Percentiles rank a stretch among this genome's conserved stretches.
Evolutionary conservation across 768 basidiomycete species (phyloP).

Genomic region (Podaxis pistillaris): DNA sequence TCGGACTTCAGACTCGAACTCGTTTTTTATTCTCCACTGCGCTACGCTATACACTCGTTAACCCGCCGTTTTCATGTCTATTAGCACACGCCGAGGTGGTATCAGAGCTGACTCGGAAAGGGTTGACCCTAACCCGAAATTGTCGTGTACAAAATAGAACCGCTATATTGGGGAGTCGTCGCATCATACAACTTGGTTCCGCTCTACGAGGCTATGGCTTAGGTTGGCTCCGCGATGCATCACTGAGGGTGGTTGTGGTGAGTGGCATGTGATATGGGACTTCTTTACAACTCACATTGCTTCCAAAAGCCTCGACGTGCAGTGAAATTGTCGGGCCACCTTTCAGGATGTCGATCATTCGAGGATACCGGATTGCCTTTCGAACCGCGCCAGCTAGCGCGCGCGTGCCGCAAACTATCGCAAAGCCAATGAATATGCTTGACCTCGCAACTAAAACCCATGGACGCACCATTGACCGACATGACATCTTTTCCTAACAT

Average conservation of each 20-base stretch:
- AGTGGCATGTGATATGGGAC: background rate
- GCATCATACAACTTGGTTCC: background rate
- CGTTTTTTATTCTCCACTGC: too few species aligned
- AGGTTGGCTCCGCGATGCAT: background rate
- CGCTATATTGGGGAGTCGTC: background rate
- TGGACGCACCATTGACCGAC: slow-evolving; percentile 44
- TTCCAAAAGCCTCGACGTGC: slow-evolving; percentile 45
- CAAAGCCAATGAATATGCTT: background rate
- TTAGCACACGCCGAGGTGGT: too few species aligned
- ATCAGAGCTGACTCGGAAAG: background rate
- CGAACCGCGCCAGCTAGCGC: slow-evolving; percentile 38
- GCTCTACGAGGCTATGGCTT: background rate
- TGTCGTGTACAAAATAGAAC: background rate
- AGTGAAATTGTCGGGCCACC: slow-evolving; percentile 46
- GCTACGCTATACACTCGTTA: too few species aligned
- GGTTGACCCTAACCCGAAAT: background rate
- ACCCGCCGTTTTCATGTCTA: too few species aligned
- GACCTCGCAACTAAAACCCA: background rate
- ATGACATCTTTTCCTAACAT: slow-evolving; percentile 33
- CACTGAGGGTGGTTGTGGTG: background rate
- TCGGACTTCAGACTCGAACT: too few species aligned
- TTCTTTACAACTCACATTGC: background rate
- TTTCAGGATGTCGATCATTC: slow-evolving; percentile 34
- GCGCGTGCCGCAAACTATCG: slow-evolving; percentile 48
- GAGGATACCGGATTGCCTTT: slow-evolving; percentile 34